Percentiles rank a stretch among this genome's conserved stretches.
phyloP scores from a whole-genome alignment of 768 basidiomycete genomes.

The Lactarius hatsudake region DNA sequence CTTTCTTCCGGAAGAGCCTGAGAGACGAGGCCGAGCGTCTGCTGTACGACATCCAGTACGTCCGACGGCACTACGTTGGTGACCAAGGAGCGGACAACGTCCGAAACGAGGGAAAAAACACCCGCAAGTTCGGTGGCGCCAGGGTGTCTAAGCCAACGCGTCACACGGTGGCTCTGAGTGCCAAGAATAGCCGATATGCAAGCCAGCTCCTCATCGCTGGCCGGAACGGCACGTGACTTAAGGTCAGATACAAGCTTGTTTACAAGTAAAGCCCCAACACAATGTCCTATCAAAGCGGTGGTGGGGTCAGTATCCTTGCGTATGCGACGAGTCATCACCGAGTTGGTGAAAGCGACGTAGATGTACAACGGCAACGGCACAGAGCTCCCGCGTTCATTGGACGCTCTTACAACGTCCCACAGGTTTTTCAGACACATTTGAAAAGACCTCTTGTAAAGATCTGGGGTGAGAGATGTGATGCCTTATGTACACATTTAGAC shows the following conservation, averaged over 20 bases:
- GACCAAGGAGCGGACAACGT: background rate
- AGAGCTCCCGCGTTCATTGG: background rate
- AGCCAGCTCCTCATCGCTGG: background rate
- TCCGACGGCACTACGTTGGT: background rate
- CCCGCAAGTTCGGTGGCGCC: background rate
- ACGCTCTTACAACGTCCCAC: background rate
- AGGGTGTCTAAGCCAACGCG: background rate
- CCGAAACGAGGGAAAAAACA: background rate
- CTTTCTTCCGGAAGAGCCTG: background rate
- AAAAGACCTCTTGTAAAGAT: too few relatives aligned
- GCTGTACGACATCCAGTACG: background rate
- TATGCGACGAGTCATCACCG: background rate
- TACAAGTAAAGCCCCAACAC: background rate
- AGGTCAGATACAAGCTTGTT: background rate
- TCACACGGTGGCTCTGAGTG: background rate
- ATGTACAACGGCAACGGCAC: background rate
- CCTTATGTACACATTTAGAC: background rate
- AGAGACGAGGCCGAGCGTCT: background rate
- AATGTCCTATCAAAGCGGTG: background rate
- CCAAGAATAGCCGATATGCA: background rate
- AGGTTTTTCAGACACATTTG: background rate
- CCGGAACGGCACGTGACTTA: background rate
- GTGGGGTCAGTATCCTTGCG: fast-evolving
- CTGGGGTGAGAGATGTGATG: background rate
- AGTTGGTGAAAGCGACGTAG: background rate